phyloP scores from a whole-genome alignment of 306 rosid genomes.

The Rosa rugosa region DNA sequence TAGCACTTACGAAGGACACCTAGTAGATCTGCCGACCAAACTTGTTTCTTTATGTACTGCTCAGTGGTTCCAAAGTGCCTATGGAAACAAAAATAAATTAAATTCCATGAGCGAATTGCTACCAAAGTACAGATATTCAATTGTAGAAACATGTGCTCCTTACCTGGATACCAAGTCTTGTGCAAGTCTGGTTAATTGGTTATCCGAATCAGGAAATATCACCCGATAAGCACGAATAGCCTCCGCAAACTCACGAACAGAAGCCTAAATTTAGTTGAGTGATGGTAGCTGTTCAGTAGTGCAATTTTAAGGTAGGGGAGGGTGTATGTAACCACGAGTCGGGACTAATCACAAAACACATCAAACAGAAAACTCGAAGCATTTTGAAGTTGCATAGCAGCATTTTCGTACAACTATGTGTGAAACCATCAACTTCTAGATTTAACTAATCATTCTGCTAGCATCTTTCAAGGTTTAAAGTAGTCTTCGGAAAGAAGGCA shows the following conservation, averaged over 20 bases:
- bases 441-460: neutral
- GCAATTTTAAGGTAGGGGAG: neutral
- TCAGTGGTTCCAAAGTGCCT: conserved; percentile 55
- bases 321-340: conserved; percentile 7
- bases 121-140: conserved; percentile 16
- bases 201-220: conserved; percentile 80
- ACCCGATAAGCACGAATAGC: conserved; percentile 68
- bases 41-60: conserved; percentile 55
- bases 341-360: conserved; percentile 24
- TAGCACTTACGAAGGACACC: conserved; percentile 65
- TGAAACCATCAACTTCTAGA: neutral
- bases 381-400: neutral
- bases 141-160: conserved; percentile 24
- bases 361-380: neutral
- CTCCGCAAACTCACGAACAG: conserved; percentile 70
- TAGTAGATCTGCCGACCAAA: conserved; percentile 55
- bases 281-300: conserved; percentile 8
- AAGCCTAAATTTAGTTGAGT: conserved; percentile 43
- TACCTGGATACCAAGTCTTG: conserved; percentile 63
- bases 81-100: conserved; percentile 8
- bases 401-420: neutral
- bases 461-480: neutral
- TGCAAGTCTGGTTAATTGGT: conserved; percentile 57
- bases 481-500: neutral
- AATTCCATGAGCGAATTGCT: conserved; percentile 12